phyloP scores from a whole-genome alignment of 352 stramenopile species.

The Phytophthora europaea region DNA sequence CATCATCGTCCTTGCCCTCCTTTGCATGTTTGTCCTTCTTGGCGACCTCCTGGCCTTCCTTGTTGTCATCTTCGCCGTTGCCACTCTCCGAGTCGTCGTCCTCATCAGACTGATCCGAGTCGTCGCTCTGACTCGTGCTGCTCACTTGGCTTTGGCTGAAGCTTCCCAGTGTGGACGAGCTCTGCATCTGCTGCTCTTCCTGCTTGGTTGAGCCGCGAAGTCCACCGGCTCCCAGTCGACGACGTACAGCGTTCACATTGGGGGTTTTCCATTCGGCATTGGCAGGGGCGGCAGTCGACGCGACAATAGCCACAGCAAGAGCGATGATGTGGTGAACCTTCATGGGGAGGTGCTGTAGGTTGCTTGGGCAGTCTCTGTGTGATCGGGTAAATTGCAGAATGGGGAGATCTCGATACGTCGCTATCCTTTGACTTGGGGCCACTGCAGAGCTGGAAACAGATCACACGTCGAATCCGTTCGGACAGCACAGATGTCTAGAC shows the following conservation, averaged over 20 bases:
- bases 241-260: background rate
- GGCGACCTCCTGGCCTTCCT: conserved; percentile 1
- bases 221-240: conserved; percentile 27
- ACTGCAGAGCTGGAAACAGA: background rate
- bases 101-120: background rate
- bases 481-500: background rate
- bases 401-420: background rate
- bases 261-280: conserved; percentile 16
- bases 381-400: background rate
- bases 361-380: background rate
- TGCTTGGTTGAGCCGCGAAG: conserved; percentile 21
- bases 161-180: background rate
- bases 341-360: conserved; percentile 17
- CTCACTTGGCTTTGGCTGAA: conserved; percentile 9
- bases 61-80: background rate
- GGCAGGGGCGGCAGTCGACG: conserved; percentile 13
- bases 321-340: conserved; percentile 41
- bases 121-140: conserved; percentile 2
- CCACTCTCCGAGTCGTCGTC: background rate
- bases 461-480: conserved; percentile 9
- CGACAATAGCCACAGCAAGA: conserved; percentile 25
- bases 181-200: conserved; percentile 18
- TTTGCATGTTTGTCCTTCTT: conserved; percentile 7
- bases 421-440: background rate
- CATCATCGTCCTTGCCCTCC: background rate